phyloP scores from a whole-genome alignment of 306 rosid genomes.

The Corylus avellana region DNA sequence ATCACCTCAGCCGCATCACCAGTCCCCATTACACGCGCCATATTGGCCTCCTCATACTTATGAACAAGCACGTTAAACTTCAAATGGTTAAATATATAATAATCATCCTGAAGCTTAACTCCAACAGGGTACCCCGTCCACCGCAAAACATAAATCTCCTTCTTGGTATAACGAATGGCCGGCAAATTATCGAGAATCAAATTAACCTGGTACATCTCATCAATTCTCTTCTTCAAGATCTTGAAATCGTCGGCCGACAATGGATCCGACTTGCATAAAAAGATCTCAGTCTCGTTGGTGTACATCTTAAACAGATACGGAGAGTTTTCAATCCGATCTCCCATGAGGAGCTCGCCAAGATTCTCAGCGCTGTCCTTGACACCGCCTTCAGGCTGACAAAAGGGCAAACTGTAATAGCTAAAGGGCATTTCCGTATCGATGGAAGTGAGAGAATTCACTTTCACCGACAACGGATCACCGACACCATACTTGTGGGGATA shows the following conservation, averaged over 20 bases:
- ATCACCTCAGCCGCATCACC: slow-evolving; percentile 87
- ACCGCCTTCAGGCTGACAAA: slow-evolving; percentile 72
- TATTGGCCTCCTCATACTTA: slow-evolving; percentile 80
- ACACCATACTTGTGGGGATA: slow-evolving; percentile 72
- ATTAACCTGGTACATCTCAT: slow-evolving; percentile 95
- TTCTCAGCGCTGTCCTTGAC: slow-evolving; percentile 93
- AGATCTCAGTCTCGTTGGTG: slow-evolving; percentile 69
- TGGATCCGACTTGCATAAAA: slow-evolving; percentile 58
- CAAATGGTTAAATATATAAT: slow-evolving; percentile 83
- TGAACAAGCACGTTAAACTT: slow-evolving; percentile 91
- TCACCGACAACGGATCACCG: slow-evolving; percentile 62
- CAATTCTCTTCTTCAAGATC: slow-evolving; percentile 82
- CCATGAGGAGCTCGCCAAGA: slow-evolving; percentile 98
- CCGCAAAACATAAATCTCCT: slow-evolving; percentile 66
- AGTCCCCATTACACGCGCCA: slow-evolving; percentile 90
- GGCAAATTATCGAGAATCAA: slow-evolving; percentile 69
- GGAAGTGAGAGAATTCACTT: slow-evolving; percentile 90
- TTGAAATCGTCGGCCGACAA: slow-evolving; percentile 64
- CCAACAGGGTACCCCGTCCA: slow-evolving; percentile 97
- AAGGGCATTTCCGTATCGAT: slow-evolving; percentile 91
- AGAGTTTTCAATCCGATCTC: slow-evolving; percentile 94
- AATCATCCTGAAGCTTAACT: slow-evolving; percentile 76
- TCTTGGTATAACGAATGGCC: slow-evolving; percentile 81
- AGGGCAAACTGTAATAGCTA: slow-evolving; percentile 89
- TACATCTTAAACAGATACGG: slow-evolving; percentile 77